Base-by-base conservation (phyloP, 2,329 filamentous ascomycete genomes). In the Penicillium sp. region DNA sequence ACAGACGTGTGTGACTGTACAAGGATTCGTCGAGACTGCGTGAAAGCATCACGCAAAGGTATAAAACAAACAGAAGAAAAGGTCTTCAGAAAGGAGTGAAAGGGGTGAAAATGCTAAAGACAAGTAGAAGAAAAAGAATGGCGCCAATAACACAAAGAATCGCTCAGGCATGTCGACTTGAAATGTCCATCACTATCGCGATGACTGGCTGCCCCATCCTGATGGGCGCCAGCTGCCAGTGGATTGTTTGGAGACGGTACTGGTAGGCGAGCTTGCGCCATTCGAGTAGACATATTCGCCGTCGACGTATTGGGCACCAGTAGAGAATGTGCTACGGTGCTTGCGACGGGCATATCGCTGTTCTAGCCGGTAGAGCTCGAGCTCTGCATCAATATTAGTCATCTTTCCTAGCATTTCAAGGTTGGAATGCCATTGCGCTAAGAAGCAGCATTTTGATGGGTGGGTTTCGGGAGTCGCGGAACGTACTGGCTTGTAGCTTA, bases 281-380 rank as follows among this genome's bases (percentile, higher is more conserved):
- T 73, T 73, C 49, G 67, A 82, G 81, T 91, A 95, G 73, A 96
- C 82, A 78, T 97, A 97, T 79, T 97, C 93, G 76, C 92, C 94
- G 72, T 97, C 90, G 62, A 97, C 89, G 75, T 97, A 97, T 73
- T 90, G 84, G 30, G 91, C 93, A 68, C 90, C 91, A 70, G 89
- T 91, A 70, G 89, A 86, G 74, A 96, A 96, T 58, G 90, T 94
- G 52, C 87, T 92, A 73, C 93, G 90, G 66, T 93, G 90, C 68
- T 93, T 91, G 72, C 91, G 88, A 69, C 89, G 89, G 49, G 92
- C 95, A 81, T 97, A 97, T 67, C 91, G 88, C 79, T 97, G 88
- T 79, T 97, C 93, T 64, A 97, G 87, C 47, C 91, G 90, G 82
- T 96, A 94, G 69, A 97, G 85, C 81, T 97, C 91, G 68, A 95